Base-by-base conservation (phyloP, 176 grass and related monocot species). In the Neostapfia colusana region DNA sequence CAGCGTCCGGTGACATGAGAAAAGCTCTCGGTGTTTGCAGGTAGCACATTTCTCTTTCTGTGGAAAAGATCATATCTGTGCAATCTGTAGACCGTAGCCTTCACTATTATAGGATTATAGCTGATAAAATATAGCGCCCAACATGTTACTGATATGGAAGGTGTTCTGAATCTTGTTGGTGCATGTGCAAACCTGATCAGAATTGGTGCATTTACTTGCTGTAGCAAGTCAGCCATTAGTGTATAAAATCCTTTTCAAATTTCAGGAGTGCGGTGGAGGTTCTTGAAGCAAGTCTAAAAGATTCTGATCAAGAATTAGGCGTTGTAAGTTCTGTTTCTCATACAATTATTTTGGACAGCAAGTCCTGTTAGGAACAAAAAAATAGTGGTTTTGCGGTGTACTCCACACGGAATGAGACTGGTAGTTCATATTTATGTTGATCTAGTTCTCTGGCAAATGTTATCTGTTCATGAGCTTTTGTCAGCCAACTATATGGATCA, bases 1-100 rank as follows among this genome's bases (percentile, higher is more conserved):
- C 92, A 41, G 87, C 96, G 37, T 78, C 96, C 59, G 92, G 96
- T 64, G 96, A 99, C 87, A 95, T 99, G 89, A 92, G 96, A 81
- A 95, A 83, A 89, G 92, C 89, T 78, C 89, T 95, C 38, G 92
- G 85, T 61, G 78, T 95, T 76, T 99, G 96, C 82, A 92, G 89
- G 96, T 95, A 99, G 70, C 53, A 7, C 34, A 61, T 50, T 82
- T 76, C 14, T 83, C n/a, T 36, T 73, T 63, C 54, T 79, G 6
- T 7, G 25, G 10, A 21, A 68, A 64, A 46, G 35, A n/a, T 23
- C 16, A 62, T 23, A 80, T 78, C 51, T 67, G 26, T 57, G 44
- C 11, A 39, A 38, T 44, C n/a, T 17, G 27, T 34, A 24, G 21
- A n/a, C n/a, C 9, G 27, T 34, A 24, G 16, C 26, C 11, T 87